These are phyloP conservation scores for Kazachstania africana DNA, from an alignment of 805 yeast genomes.

Conservation along the genomic window DNA sequence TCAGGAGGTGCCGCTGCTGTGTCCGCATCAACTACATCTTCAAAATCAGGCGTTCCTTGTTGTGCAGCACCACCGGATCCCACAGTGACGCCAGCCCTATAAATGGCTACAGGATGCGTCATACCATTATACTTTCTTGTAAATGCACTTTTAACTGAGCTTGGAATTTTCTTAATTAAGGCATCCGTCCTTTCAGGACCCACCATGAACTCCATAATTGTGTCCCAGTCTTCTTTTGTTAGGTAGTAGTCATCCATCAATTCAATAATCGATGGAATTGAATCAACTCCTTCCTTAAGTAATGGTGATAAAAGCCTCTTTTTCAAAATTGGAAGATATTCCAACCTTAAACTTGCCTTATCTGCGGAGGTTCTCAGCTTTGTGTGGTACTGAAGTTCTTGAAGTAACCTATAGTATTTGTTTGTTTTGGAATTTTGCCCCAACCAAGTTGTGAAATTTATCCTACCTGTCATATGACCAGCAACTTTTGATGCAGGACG, in stretches of 20 bases:
- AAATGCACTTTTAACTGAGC: slow-evolving; percentile 73
- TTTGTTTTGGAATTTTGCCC: slow-evolving; percentile 82
- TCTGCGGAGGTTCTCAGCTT: slow-evolving; percentile 71
- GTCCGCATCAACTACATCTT: slow-evolving; percentile 28
- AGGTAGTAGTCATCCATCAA: slow-evolving; percentile 76
- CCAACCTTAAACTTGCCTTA: slow-evolving; percentile 60
- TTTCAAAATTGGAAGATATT: slow-evolving; percentile 57
- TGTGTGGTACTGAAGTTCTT: slow-evolving; percentile 81
- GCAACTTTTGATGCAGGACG: slow-evolving; percentile 65
- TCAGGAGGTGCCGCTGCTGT: slow-evolving; percentile 19
- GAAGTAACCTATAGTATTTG: slow-evolving; percentile 68
- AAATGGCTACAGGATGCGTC: slow-evolving; percentile 78
- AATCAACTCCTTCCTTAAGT: slow-evolving; percentile 42
- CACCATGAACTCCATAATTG: slow-evolving; percentile 69
- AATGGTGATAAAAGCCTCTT: slow-evolving; percentile 50
- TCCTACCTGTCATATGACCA: slow-evolving; percentile 58
- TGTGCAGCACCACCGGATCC: slow-evolving; percentile 13
- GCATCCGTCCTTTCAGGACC: slow-evolving; percentile 43
- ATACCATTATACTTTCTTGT: slow-evolving; percentile 71
- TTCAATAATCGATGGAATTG: slow-evolving; percentile 53
- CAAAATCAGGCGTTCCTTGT: slow-evolving; percentile 24
- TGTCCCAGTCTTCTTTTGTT: slow-evolving; percentile 89
- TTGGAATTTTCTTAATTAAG: slow-evolving; percentile 48
- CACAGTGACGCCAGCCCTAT: slow-evolving; percentile 57
- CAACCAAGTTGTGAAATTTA: slow-evolving; percentile 73